Evolutionary conservation across 1,284 basidiomycete species (phyloP).

Genomic region (Ustilago cynodontis): DNA sequence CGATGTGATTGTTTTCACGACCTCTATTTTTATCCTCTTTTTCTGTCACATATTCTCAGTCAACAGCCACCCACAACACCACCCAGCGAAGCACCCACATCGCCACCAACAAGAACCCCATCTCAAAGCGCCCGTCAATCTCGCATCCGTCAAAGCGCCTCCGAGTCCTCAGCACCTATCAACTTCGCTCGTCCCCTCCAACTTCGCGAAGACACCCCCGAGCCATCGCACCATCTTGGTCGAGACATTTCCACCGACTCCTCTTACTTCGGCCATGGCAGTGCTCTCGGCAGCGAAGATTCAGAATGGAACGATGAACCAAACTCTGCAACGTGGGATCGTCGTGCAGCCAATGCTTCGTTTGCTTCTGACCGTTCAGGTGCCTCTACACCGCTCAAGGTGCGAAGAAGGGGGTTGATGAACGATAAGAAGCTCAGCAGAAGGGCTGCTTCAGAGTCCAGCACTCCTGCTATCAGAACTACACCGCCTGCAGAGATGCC

Average conservation of each 20-base stretch:
- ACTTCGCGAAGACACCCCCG: neutral
- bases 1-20: no score
- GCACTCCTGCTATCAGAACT: neutral
- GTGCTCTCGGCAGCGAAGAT: constrained; percentile 7
- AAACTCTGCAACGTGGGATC: constrained; percentile 5
- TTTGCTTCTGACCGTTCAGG: neutral
- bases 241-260: constrained; percentile 8
- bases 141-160: constrained; percentile 19
- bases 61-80: neutral
- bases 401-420: constrained; percentile 27
- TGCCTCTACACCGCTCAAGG: constrained; percentile 24
- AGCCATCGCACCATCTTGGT: neutral
- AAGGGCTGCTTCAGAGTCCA: constrained; percentile 12
- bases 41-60: no score
- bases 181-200: constrained; percentile 33
- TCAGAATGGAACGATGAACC: constrained; percentile 18
- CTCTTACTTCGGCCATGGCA: constrained; percentile 13
- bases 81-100: neutral
- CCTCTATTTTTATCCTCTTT: no score
- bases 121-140: constrained; percentile 18
- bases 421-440: constrained; percentile 32
- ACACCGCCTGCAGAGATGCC: neutral
- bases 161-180: constrained; percentile 19
- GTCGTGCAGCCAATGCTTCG: constrained; percentile 18
- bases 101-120: constrained; percentile 1